Base-by-base conservation (phyloP, 176 grass and related monocot genomes). In the Zea luxurians region DNA sequence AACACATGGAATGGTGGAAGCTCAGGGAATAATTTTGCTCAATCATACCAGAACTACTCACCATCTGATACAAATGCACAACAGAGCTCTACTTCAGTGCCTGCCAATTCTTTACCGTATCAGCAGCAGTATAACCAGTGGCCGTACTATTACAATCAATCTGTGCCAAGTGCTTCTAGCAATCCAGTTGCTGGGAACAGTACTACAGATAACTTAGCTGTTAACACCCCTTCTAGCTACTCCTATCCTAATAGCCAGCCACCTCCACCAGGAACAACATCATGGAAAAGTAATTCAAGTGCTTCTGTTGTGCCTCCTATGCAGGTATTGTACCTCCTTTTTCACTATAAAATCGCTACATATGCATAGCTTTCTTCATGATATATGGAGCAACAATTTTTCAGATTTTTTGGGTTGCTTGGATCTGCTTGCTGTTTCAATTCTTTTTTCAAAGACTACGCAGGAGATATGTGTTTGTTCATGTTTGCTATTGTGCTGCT, bases 181-280 rank as follows among this genome's bases (percentile, higher is more conserved):
- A 82, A 85, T 82, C 68, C 78, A 89, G 84, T 86, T 69, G 42
- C 52, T 73, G 88, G 86, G 17, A 85, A 67, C 48, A 83, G 60
- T 73, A 79, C 64, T 64, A 21, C 71, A 70, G 80, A 84, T 48
- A 86, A 13, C 37, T 61, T 60, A 78, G 69, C 64, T 57, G 76
- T 69, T 65, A 79, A 71, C 85, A 73, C 78, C 58, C 83, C 79
- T 79, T 83, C 78, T 73, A 85, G 87, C 27, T 93, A 92, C 79
- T 81, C 91, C 49, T 94, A 92, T 83, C 75, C 85, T 63, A 90
- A 57, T 65, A 90, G 48, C 70, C 91, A 98, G 72, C 95, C 95
- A 80, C 95, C 91, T 61, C 95, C 95, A 61, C 95, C 95, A 78
- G 95, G 95, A 53, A 98, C 89, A 48, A 88, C 95, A 61, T 78